phyloP scores from a whole-genome alignment of 352 stramenopile genomes.

The Pythium brachiatum region DNA sequence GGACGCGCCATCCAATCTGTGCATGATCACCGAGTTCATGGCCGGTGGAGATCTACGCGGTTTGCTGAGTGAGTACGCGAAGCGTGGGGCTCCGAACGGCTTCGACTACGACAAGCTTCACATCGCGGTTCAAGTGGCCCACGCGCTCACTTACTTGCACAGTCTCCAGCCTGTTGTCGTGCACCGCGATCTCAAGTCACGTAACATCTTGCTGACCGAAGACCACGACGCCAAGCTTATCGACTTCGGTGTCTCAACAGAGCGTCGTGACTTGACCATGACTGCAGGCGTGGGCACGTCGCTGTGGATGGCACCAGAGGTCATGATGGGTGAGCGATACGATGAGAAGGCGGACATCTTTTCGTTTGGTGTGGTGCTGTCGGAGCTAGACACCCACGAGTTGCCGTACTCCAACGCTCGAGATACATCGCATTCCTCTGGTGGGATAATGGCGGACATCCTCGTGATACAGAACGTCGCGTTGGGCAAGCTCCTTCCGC shows the following conservation, averaged over 20 bases:
- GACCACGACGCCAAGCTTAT: slow-evolving; percentile 35
- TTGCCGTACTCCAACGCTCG: slow-evolving; percentile 22
- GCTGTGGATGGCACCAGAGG: background rate
- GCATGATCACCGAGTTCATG: too few relatives aligned
- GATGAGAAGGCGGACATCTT: slow-evolving; percentile 24
- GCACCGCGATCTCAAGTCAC: background rate
- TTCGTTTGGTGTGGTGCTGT: slow-evolving; percentile 26
- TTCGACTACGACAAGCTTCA: slow-evolving; percentile 31
- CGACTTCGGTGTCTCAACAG: slow-evolving; percentile 29
- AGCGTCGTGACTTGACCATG: background rate
- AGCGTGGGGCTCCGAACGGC: slow-evolving; percentile 3
- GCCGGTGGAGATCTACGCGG: too few relatives aligned
- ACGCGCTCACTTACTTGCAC: background rate
- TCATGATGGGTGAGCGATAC: slow-evolving; percentile 15
- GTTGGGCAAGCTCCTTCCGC: too few relatives aligned
- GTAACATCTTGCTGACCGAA: slow-evolving; percentile 32
- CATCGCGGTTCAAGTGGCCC: slow-evolving; percentile 24
- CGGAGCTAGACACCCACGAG: slow-evolving; percentile 9
- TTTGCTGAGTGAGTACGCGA: slow-evolving; percentile 21
- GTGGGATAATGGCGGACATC: too few relatives aligned
- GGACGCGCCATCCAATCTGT: too few relatives aligned
- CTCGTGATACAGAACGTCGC: too few relatives aligned
- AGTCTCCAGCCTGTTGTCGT: background rate
- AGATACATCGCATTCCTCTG: slow-evolving; percentile 26
- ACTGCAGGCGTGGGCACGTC: background rate